A percentile compares a stretch with the other conserved stretches of the same genome.
phyloP scores from a whole-genome alignment of 768 basidiomycete genomes.

The Daedalea quercina region DNA sequence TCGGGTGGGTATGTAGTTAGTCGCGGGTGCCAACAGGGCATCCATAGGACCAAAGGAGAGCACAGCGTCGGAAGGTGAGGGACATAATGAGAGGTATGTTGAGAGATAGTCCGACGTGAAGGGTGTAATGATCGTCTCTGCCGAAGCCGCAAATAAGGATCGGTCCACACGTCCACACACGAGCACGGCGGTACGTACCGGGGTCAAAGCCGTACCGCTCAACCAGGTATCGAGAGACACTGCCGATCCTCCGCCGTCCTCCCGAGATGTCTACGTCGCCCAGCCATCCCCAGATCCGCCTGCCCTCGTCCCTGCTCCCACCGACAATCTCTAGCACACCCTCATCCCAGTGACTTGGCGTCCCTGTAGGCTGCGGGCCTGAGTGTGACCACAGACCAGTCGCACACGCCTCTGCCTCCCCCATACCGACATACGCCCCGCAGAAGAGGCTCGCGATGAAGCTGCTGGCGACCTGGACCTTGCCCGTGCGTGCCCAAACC shows the following conservation, averaged over 20 bases:
- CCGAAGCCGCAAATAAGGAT: neutral
- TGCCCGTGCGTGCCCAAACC: slow-evolving; percentile 72
- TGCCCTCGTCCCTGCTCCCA: slow-evolving; percentile 67
- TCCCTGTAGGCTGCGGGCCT: slow-evolving; percentile 10
- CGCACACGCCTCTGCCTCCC: slow-evolving; percentile 70
- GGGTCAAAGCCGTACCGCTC: slow-evolving; percentile 79
- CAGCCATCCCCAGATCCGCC: slow-evolving; percentile 68
- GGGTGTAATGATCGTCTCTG: slow-evolving; percentile 66
- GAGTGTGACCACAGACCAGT: slow-evolving; percentile 72
- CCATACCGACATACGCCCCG: slow-evolving; percentile 67
- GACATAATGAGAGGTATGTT: slow-evolving; percentile 69
- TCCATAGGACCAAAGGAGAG: slow-evolving; percentile 82
- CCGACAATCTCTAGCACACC: slow-evolving; percentile 71
- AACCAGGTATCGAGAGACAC: slow-evolving; percentile 66
- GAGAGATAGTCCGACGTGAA: slow-evolving; percentile 78
- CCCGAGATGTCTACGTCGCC: slow-evolving; percentile 75
- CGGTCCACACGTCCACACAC: neutral
- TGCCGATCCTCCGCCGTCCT: slow-evolving; percentile 56
- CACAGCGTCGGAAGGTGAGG: slow-evolving; percentile 67
- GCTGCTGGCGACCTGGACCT: slow-evolving; percentile 70
- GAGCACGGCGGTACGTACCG: slow-evolving; percentile 32
- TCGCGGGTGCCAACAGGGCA: slow-evolving; percentile 65
- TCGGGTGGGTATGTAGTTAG: slow-evolving; percentile 67
- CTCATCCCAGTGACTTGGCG: slow-evolving; percentile 62
- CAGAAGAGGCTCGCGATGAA: slow-evolving; percentile 66